Conservation (phyloP, 805 yeast species). For the Dipodascus albidus region DNA sequence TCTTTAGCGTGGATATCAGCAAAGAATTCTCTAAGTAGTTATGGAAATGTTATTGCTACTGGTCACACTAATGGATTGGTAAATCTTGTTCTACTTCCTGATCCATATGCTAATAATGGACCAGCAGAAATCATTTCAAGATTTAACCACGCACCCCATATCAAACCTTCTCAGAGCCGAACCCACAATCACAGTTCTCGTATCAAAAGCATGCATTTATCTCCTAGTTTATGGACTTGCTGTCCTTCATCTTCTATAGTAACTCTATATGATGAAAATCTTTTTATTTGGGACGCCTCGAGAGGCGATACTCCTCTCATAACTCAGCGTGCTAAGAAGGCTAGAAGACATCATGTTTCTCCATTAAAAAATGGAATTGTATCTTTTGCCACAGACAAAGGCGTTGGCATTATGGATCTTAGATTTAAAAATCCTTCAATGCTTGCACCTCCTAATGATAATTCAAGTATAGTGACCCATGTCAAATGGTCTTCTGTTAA, state of each 20-base stretch:
- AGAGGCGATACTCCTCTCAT: slow-evolving; percentile 48
- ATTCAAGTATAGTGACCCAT: slow-evolving; percentile 27
- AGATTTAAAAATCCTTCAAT: slow-evolving; percentile 38
- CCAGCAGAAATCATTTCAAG: slow-evolving; percentile 66
- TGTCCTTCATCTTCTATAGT: slow-evolving; percentile 37
- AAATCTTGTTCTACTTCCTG: slow-evolving; percentile 64
- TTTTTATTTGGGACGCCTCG: slow-evolving; percentile 68
- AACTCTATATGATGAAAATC: slow-evolving; percentile 52
- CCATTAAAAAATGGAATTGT: slow-evolving; percentile 37
- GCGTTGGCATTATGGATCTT: slow-evolving; percentile 64
- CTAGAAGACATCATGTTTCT: slow-evolving; percentile 39
- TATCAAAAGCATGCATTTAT: background rate
- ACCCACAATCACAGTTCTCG: slow-evolving; percentile 22
- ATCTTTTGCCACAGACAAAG: slow-evolving; percentile 52
- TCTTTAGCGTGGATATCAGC: slow-evolving; percentile 31
- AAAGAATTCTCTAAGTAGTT: slow-evolving; percentile 12
- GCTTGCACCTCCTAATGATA: slow-evolving; percentile 32
- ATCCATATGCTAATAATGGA: slow-evolving; percentile 32
- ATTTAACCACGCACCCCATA: slow-evolving; percentile 66
- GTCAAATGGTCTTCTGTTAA: slow-evolving; percentile 56
- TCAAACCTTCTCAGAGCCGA: slow-evolving; percentile 20
- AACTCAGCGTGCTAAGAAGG: slow-evolving; percentile 40
- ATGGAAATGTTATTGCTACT: slow-evolving; percentile 40
- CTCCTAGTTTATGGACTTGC: slow-evolving; percentile 30
- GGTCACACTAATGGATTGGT: slow-evolving; percentile 72